A percentile compares a stretch with the other conserved stretches of the same genome.
These are phyloP conservation scores for Bryoglossum gracile DNA, from an alignment of 495 filamentous ascomycete species.

Conservation along the genomic window DNA sequence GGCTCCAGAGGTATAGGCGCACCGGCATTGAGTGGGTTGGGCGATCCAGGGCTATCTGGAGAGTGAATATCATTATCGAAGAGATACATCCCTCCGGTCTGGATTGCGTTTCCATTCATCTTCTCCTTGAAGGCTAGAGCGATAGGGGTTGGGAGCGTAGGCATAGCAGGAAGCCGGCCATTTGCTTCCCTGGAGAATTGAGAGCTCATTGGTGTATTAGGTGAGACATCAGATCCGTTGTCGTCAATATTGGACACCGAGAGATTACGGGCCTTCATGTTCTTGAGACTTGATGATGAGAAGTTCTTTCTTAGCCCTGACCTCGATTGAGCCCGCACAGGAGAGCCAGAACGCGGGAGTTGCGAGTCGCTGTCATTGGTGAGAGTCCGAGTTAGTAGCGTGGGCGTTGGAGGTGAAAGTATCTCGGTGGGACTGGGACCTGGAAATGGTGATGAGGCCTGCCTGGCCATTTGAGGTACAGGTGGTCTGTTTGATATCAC, in stretches of 20 bases:
- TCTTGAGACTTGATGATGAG: slow-evolving; percentile 69
- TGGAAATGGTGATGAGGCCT: slow-evolving; percentile 21
- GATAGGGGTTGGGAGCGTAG: slow-evolving; percentile 64
- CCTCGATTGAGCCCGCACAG: slow-evolving; percentile 24
- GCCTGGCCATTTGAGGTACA: slow-evolving; percentile 19
- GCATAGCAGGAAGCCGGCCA: slow-evolving; percentile 41
- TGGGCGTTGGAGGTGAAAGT: slow-evolving; percentile 26
- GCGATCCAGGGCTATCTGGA: slow-evolving; percentile 57
- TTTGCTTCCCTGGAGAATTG: slow-evolving; percentile 48
- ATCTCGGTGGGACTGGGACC: slow-evolving; percentile 17
- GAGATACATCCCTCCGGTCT: slow-evolving; percentile 64
- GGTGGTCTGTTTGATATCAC: slow-evolving; percentile 3
- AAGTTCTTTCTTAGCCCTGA: slow-evolving; percentile 65
- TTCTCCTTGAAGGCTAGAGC: slow-evolving; percentile 46
- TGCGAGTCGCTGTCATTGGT: slow-evolving; percentile 36
- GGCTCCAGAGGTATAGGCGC: slow-evolving; percentile 77
- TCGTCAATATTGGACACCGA: slow-evolving; percentile 68
- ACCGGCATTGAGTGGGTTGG: slow-evolving; percentile 45
- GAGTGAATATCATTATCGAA: slow-evolving; percentile 83
- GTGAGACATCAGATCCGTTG: slow-evolving; percentile 55
- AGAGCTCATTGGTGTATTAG: slow-evolving; percentile 64
- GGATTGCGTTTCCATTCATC: slow-evolving; percentile 42
- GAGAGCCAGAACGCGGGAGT: slow-evolving; percentile 34
- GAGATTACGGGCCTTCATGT: slow-evolving; percentile 63
- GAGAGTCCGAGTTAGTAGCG: slow-evolving; percentile 34